A percentile compares a stretch with the other conserved stretches of the same genome.
phyloP scores from a whole-genome alignment of 192 early-diverging fungal species.

The Dimargaris cristalligena region DNA sequence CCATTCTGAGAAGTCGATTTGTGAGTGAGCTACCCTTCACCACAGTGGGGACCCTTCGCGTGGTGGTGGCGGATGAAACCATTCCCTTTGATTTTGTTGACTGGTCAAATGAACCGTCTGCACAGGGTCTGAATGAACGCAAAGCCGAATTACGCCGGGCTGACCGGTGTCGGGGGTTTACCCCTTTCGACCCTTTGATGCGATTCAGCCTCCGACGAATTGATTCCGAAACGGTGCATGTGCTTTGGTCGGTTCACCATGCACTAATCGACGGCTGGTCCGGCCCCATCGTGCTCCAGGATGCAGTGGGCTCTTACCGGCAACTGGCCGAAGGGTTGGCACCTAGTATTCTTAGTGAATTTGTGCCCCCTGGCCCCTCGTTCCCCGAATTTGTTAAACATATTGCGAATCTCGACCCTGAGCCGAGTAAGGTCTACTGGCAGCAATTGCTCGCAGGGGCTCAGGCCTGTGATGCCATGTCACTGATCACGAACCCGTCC shows the following conservation, averaged over 20 bases:
- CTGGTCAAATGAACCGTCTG: not conserved
- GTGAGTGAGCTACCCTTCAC: not conserved
- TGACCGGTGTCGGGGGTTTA: not conserved
- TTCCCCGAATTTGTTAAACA: not conserved
- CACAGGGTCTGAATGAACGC: not conserved
- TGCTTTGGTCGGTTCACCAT: not conserved
- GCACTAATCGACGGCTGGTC: not conserved
- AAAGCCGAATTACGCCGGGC: not conserved
- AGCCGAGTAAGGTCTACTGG: not conserved
- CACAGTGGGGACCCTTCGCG: not conserved
- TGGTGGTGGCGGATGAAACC: not conserved
- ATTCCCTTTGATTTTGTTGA: not conserved
- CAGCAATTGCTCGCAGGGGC: not conserved
- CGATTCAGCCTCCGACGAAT: not conserved
- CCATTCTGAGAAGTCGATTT: not conserved
- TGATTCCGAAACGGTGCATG: not conserved
- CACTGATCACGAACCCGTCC: not conserved
- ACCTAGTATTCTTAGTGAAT: not conserved
- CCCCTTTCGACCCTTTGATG: not conserved
- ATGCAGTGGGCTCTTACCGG: not conserved
- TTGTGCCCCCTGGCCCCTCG: not conserved
- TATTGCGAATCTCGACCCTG: not conserved
- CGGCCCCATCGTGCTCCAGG: not conserved
- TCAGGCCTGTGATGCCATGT: not conserved
- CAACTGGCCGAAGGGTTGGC: not conserved